A percentile compares a stretch with the other conserved stretches of the same genome.
phyloP scores from a whole-genome alignment of 768 basidiomycete genomes.

The Phylloporus scabripes region DNA sequence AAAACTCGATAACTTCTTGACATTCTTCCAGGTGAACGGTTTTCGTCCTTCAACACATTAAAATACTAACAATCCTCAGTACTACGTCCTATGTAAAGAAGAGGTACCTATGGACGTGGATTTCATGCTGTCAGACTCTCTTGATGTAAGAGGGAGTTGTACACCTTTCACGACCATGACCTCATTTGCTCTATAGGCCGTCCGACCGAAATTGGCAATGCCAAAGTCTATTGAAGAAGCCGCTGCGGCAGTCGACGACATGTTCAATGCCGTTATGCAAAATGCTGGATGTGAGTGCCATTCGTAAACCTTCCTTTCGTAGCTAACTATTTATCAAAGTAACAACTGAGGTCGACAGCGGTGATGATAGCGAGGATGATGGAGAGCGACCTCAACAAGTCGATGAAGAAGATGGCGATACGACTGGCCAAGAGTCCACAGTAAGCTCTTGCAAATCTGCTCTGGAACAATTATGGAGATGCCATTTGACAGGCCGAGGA shows the following conservation, averaged over 20 bases:
- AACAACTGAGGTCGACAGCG: slow-evolving; percentile 34
- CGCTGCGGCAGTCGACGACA: slow-evolving; percentile 82
- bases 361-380: slow-evolving; percentile 51
- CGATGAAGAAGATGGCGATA: slow-evolving; percentile 63
- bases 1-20: slow-evolving; percentile 88
- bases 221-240: slow-evolving; percentile 81
- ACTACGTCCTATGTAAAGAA: slow-evolving; percentile 88
- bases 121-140: slow-evolving; percentile 92
- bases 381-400: slow-evolving; percentile 39
- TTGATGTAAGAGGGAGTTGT: slow-evolving; percentile 56
- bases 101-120: slow-evolving; percentile 95
- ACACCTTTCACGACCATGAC: background rate
- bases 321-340: slow-evolving; percentile 25
- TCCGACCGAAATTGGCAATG: slow-evolving; percentile 75
- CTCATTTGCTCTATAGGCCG: slow-evolving; percentile 44
- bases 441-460: slow-evolving; percentile 35
- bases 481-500: slow-evolving; percentile 42
- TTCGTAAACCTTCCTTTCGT: background rate
- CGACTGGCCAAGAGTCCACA: slow-evolving; percentile 44
- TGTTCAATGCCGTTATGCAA: slow-evolving; percentile 68
- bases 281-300: slow-evolving; percentile 45
- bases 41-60: background rate
- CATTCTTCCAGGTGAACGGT: slow-evolving; percentile 79
- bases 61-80: slow-evolving; percentile 34
- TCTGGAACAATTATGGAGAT: background rate